Evolutionary conservation across 2,329 filamentous ascomycete species (phyloP), one percentile per base, ranked within the genome.

Genomic region (Daldinia eschscholtzii): DNA sequence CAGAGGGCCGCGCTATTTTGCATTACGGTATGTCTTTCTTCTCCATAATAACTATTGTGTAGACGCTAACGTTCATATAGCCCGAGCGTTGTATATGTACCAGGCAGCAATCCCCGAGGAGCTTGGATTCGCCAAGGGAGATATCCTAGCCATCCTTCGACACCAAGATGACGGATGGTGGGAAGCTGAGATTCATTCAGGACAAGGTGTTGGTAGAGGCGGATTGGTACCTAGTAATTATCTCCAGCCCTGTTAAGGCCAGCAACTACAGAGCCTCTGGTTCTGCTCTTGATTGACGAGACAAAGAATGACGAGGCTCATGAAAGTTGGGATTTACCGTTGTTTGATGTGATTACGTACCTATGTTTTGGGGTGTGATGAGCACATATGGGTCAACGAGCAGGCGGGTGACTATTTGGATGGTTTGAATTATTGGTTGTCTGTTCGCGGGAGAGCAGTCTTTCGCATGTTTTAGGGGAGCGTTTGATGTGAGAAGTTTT

Each of bases 91-190:
- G 84, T 99, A 98, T 81, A 90, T 93, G 83, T 99, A 99, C 80
- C 90, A 92, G 77, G 94, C 96, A 2, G 95, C 94, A 23, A 99
- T 99, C 65, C 93, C 95, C 0, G 96, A 98, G 79, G 97, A 99
- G 81, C 84, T 99, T 20, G 92, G 92, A 13, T 99, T 99, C 80
- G 86, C 86, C 53, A 99, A 99, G 83, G 94, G 94, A 55, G 97
- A 99, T 77, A 89, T 95, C 66, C 85, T 99, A 13, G 93, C 95
- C 1, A 90, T 99, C 13, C 84, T 98, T 53, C 88, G 94, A 67
- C 89, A 97, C 76, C 96, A 99, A 81, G 96, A 99, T 79, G 96
- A 99, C 78, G 96, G 96, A 20, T 99, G 96, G 96, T 99, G 97
- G 96, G 96, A 99, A 83, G 97, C 97, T 12, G 95, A 98, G 80